Evolutionary conservation across 2,329 filamentous ascomycete genomes (phyloP).

Genomic region (Arthroderma sp.): DNA sequence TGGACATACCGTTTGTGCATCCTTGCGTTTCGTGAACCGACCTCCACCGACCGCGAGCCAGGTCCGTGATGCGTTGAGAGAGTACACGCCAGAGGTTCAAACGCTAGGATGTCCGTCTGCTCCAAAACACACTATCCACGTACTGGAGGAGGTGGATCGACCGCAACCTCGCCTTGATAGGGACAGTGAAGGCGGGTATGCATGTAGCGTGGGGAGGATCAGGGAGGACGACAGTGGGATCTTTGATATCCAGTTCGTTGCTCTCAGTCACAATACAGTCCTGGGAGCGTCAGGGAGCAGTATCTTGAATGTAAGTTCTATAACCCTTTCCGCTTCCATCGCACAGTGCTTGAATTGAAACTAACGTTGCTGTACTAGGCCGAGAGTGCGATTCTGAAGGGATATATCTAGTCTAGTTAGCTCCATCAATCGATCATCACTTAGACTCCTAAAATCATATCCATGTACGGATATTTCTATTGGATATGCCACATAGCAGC

Average conservation of each 20-base stretch:
- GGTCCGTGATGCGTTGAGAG: conserved; percentile 65
- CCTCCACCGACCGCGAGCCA: conserved; percentile 63
- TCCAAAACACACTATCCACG: conserved; percentile 65
- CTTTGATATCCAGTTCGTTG: conserved; percentile 91
- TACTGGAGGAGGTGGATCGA: conserved; percentile 80
- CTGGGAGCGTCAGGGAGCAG: conserved; percentile 94
- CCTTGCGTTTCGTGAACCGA: conserved; percentile 64
- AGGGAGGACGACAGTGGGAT: conserved; percentile 67
- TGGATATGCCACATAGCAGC: no score
- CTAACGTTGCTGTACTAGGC: no score
- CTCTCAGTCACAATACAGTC: conserved; percentile 81
- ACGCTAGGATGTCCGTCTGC: conserved; percentile 77
- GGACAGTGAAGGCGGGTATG: conserved; percentile 73
- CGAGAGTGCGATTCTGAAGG: no score
- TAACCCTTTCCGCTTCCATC: no score
- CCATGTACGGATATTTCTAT: no score
- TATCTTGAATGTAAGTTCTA: conserved; percentile 89
- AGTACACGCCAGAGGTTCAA: conserved; percentile 73
- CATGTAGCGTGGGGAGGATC: conserved; percentile 78
- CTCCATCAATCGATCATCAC: no score
- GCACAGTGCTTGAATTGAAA: no score
- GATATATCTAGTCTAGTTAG: no score
- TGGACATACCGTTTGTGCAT: conserved; percentile 91
- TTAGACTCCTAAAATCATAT: no score
- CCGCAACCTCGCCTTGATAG: conserved; percentile 86